Conservation (phyloP, 345 rosid species). For the Limnanthes douglasii region DNA sequence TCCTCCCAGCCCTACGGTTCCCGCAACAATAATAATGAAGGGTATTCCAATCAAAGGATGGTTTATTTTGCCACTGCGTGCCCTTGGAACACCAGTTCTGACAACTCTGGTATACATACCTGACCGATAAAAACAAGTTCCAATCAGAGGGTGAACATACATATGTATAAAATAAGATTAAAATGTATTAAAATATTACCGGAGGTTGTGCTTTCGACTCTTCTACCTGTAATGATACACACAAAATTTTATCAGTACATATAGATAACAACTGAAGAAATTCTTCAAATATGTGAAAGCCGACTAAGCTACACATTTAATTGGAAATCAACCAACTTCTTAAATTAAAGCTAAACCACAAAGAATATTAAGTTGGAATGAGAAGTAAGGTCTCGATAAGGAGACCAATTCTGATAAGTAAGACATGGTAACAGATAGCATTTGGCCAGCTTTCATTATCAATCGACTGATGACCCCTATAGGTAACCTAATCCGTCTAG, state of each 20-base stretch:
- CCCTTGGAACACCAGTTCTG: constrained; percentile 50
- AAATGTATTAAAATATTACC: constrained; percentile 12
- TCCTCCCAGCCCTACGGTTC: constrained; percentile 67
- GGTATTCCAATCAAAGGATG: constrained; percentile 39
- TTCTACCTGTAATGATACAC: constrained; percentile 29
- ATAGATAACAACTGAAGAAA: too few species aligned
- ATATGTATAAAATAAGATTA: not conserved
- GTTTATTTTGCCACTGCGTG: constrained; percentile 38
- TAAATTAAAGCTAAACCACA: too few species aligned
- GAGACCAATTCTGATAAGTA: too few species aligned
- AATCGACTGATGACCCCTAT: constrained; percentile 4
- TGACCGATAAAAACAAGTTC: constrained; percentile 10
- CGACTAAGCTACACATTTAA: constrained; percentile 8
- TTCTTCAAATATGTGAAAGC: too few species aligned
- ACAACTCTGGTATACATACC: constrained; percentile 42
- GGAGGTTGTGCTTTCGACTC: constrained; percentile 19
- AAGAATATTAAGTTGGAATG: too few species aligned
- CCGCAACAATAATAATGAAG: constrained; percentile 39
- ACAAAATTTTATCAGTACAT: constrained; percentile 4
- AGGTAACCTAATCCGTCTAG: constrained; percentile 25
- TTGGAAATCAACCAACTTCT: too few species aligned
- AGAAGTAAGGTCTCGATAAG: too few species aligned
- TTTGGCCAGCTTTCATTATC: constrained; percentile 4
- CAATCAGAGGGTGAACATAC: not conserved
- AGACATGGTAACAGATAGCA: constrained; percentile 6